phyloP scores from a whole-genome alignment of 1,284 basidiomycete species.

The Ganoderma meredithae region DNA sequence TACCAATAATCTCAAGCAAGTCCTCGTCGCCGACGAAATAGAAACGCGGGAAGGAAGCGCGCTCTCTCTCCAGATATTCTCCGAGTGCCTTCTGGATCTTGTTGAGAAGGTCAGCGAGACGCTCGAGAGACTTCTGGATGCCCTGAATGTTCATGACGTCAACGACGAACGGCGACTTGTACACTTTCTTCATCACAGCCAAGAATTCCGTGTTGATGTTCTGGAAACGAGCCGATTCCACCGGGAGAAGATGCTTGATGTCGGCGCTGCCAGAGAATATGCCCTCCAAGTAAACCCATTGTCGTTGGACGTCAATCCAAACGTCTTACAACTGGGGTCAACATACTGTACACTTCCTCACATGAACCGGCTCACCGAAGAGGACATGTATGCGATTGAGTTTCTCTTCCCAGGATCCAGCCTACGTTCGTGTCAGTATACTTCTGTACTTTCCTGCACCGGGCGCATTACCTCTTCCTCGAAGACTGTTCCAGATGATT shows the following conservation, averaged over 20 bases:
- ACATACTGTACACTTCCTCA: not conserved
- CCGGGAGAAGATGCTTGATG: constrained; percentile 97
- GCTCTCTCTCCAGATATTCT: constrained; percentile 98
- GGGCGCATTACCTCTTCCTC: constrained; percentile 78
- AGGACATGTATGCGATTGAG: constrained; percentile 94
- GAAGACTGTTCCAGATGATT: constrained; percentile 64
- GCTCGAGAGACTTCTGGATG: constrained; percentile 97
- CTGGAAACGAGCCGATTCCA: constrained; percentile 96
- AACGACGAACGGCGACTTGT: constrained; percentile 97
- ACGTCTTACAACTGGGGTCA: constrained; percentile 67
- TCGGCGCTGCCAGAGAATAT: constrained; percentile 99
- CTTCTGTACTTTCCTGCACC: not conserved
- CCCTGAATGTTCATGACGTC: constrained; percentile 97
- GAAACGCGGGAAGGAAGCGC: constrained; percentile 98
- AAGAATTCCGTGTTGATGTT: constrained; percentile 99
- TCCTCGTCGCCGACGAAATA: constrained; percentile 99
- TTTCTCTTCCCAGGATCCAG: constrained; percentile 93
- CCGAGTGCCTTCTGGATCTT: constrained; percentile 99
- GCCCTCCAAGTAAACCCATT: constrained; percentile 99
- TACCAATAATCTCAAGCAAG: constrained; percentile 98
- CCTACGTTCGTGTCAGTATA: constrained; percentile 49
- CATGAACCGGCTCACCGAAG: constrained; percentile 69
- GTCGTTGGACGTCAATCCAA: constrained; percentile 99
- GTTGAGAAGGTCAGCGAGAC: constrained; percentile 93
- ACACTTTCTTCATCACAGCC: constrained; percentile 99